phyloP scores from a whole-genome alignment of 2,329 filamentous ascomycete species.

The Colletotrichum horii region DNA sequence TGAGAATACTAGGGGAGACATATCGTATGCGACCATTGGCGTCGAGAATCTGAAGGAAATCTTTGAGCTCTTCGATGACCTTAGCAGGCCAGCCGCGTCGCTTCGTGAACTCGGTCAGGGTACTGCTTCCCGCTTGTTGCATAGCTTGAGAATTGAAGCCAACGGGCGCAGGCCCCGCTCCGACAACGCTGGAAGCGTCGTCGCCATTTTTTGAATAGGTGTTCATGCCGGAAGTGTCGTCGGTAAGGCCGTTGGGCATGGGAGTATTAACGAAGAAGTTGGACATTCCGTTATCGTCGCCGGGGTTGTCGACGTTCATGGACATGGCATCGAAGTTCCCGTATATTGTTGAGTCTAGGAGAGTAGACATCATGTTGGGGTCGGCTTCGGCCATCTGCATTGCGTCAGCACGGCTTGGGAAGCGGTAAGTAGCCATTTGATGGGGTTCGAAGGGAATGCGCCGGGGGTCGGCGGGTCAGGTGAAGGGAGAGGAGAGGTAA shows the following conservation, averaged over 20 bases:
- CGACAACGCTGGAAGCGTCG: conserved; percentile 34
- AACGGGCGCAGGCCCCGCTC: conserved; percentile 46
- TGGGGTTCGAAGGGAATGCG: not conserved
- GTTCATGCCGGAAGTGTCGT: conserved; percentile 10
- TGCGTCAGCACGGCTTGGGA: conserved; percentile 11
- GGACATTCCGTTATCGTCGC: conserved; percentile 31
- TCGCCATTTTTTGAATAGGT: conserved; percentile 18
- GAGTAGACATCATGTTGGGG: conserved; percentile 47
- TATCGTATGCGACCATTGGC: conserved; percentile 84
- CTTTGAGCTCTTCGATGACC: conserved; percentile 87
- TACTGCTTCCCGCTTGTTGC: conserved; percentile 44
- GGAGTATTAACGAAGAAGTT: conserved; percentile 30
- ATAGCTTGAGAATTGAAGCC: conserved; percentile 34
- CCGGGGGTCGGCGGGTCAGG: conserved; percentile 7
- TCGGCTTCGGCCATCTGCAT: conserved; percentile 29
- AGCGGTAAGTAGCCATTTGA: not conserved
- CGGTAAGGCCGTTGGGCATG: conserved; percentile 18
- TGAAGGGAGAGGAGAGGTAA: not conserved
- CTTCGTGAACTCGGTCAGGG: conserved; percentile 65
- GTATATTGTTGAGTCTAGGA: conserved; percentile 46
- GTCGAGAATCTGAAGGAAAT: conserved; percentile 87
- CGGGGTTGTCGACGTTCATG: conserved; percentile 45
- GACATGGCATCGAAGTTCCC: conserved; percentile 42
- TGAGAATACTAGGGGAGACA: conserved; percentile 78
- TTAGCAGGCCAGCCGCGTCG: conserved; percentile 82